Conservation (phyloP, 148 eudicot species). For the Heliosperma pusillum region DNA sequence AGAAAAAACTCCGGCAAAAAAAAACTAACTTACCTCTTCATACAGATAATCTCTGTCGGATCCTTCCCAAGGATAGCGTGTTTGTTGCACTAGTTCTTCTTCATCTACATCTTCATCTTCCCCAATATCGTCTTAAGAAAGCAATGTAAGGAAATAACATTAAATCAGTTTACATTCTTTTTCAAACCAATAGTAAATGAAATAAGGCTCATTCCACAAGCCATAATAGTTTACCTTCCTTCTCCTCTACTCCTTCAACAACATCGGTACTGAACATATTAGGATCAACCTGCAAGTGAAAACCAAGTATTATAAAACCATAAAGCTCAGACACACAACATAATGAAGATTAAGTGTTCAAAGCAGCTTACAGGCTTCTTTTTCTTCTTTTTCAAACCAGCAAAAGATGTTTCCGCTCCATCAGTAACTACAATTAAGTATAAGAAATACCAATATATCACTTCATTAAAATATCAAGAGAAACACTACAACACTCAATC, state of each 20-base stretch:
- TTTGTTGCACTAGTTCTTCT: slow-evolving; percentile 37
- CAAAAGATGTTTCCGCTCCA: slow-evolving; percentile 48
- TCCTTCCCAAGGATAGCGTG: slow-evolving; percentile 70
- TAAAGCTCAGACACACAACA: slow-evolving; percentile 1
- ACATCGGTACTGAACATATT: slow-evolving; percentile 49
- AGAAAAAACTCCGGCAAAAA: too few species aligned
- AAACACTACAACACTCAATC: background rate
- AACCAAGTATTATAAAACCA: background rate
- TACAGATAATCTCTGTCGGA: slow-evolving; percentile 63
- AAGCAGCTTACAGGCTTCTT: slow-evolving; percentile 50
- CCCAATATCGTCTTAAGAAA: slow-evolving; percentile 35
- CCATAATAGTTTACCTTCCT: slow-evolving; percentile 38
- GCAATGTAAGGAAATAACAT: background rate
- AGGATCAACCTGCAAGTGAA: slow-evolving; percentile 48
- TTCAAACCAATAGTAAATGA: background rate
- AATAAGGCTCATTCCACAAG: background rate
- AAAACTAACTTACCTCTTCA: slow-evolving; percentile 63
- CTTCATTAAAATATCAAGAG: background rate
- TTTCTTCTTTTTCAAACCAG: slow-evolving; percentile 79
- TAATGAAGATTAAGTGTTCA: background rate
- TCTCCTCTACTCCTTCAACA: slow-evolving; percentile 45
- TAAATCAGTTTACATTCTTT: background rate
- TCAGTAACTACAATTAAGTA: slow-evolving; percentile 18
- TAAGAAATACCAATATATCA: background rate
- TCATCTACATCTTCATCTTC: slow-evolving; percentile 71